A percentile compares a stretch with the other conserved stretches of the same genome.
These are phyloP conservation scores for Prunus campanulata DNA, from an alignment of 306 rosid genomes.

Conservation along the genomic window DNA sequence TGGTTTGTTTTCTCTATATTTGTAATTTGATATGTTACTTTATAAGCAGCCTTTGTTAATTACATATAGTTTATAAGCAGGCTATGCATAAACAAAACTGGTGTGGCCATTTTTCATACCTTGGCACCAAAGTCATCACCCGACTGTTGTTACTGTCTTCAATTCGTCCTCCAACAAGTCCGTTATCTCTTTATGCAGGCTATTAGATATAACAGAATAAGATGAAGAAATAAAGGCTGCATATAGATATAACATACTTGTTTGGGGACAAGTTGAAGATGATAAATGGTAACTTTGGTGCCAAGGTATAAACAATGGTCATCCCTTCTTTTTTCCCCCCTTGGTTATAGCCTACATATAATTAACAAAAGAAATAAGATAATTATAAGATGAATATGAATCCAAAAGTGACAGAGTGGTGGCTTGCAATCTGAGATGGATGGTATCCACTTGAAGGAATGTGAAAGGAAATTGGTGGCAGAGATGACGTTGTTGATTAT, in stretches of 20 bases:
- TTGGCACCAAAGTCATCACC: neutral
- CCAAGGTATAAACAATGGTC: neutral
- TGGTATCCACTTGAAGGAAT: too few species aligned
- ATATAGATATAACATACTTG: neutral
- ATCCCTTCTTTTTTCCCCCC: neutral
- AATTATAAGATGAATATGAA: too few species aligned
- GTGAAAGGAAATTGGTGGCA: too few species aligned
- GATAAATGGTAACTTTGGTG: constrained; percentile 9
- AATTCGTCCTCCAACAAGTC: neutral
- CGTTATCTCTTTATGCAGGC: neutral
- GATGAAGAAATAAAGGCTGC: neutral
- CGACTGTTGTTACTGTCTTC: neutral
- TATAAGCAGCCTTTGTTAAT: too few species aligned
- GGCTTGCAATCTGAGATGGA: too few species aligned
- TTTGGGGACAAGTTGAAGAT: neutral
- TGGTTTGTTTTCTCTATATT: neutral
- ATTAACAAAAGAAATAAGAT: neutral
- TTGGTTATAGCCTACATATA: neutral
- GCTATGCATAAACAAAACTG: neutral
- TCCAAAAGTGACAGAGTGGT: too few species aligned
- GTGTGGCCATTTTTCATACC: neutral
- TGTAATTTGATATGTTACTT: too few species aligned
- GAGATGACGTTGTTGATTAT: too few species aligned
- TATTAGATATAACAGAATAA: too few species aligned
- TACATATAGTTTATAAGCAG: neutral